Base-by-base conservation (phyloP, 805 yeast genomes). In the Kazachstania kunashirensis region DNA sequence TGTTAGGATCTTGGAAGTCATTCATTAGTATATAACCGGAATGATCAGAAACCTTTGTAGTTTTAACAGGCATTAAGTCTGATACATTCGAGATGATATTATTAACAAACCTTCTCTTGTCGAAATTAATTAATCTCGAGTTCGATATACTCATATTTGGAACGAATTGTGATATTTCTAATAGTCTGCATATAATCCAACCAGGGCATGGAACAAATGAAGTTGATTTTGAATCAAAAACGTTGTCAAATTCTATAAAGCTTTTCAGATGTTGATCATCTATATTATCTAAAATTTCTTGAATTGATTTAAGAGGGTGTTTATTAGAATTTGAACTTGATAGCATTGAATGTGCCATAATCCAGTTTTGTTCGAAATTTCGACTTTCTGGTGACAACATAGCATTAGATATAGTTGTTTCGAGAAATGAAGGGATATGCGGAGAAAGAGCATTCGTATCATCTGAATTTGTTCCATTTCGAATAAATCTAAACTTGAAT, bases 121-220 rank as follows among this genome's bases (percentile, higher is more conserved):
- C 95, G 59, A 88, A 89, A 52, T 89, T 88, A 48, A 88, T 75
- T 42, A 80, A 62, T 24, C 69, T 65, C 2, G 79, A 68, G 49
- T 78, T 73, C 41, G 71, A 77, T 27, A 75, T 68, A 35, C 79
- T 73, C 75, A 77, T 82, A 49, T 81, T 83, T 14, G 96, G 94
- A 35, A 85, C 77, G 50, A 72, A 78, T 44, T 81, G 77, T 1
- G 79, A 75, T 41, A 79, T 74, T 50, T 84, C 95, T 37, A 86
- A 54, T 44, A 89, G 62, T 42, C 94, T 75, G 48, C 82, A 89
- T 17, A 81, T 65, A 34, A 85, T 66, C 97, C 97, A 89, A 9
- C 96, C 96, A 41, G 85, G 74, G 51, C 96, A 88, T 2, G 95
- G 92, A 5, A 85, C 73, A 34, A 84, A 61, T 68, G 37, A 68